A percentile compares a stretch with the other conserved stretches of the same genome.
Evolutionary conservation across 192 early-diverging fungal genomes (phyloP).

Genomic region (Anaeromyces robustus): DNA sequence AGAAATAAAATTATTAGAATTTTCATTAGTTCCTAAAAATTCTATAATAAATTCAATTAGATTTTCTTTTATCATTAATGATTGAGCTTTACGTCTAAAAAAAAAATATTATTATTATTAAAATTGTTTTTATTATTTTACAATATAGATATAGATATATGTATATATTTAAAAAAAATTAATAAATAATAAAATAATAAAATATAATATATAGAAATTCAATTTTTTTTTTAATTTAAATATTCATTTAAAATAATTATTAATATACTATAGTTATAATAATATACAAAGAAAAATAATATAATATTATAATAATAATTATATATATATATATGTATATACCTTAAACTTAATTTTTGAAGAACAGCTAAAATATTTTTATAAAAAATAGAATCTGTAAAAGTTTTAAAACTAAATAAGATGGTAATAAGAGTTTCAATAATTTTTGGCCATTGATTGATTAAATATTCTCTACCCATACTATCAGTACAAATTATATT

Average conservation of each 20-base stretch:
- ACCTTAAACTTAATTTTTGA: not conserved
- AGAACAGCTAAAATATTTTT: not conserved
- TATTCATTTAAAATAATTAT: too few species aligned
- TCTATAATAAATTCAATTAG: not conserved
- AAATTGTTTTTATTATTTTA: too few species aligned
- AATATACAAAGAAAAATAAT: too few species aligned
- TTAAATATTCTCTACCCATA: not conserved
- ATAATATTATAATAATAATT: too few species aligned
- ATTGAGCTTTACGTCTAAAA: not conserved
- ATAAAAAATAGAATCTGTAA: not conserved
- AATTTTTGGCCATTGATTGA: not conserved
- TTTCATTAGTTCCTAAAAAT: not conserved
- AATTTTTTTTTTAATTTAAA: too few species aligned
- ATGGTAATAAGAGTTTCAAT: not conserved
- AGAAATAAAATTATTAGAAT: not conserved
- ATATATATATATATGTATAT: not conserved
- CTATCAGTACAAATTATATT: not conserved
- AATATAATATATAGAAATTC: too few species aligned
- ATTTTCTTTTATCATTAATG: not conserved
- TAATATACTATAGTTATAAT: too few species aligned
- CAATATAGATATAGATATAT: too few species aligned
- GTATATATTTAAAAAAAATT: too few species aligned
- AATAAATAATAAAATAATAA: too few species aligned
- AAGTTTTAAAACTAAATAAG: not conserved
- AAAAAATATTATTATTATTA: not conserved